Evolutionary conservation across 2,329 filamentous ascomycete genomes (phyloP).

Genomic region (Tolypocladium capitatum): DNA sequence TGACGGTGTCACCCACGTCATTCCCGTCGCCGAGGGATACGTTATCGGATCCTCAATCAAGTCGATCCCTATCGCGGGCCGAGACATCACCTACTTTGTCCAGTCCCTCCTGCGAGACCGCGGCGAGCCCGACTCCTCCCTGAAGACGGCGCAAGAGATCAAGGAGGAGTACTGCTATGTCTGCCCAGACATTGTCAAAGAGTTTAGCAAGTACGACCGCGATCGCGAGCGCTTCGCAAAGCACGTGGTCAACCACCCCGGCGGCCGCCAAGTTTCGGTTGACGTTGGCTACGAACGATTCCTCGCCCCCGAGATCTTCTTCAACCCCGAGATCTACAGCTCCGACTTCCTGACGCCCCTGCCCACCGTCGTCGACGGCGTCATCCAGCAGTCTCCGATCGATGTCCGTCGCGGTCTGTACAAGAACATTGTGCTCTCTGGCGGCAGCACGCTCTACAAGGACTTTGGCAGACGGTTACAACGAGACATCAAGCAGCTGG

Average conservation of each 20-base stretch:
- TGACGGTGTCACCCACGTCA: conserved; percentile 97
- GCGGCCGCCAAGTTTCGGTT: conserved; percentile 70
- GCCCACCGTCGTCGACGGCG: conserved; percentile 84
- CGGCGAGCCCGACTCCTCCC: conserved; percentile 87
- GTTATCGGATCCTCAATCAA: conserved; percentile 99
- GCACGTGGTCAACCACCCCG: conserved; percentile 75
- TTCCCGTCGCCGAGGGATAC: conserved; percentile 95
- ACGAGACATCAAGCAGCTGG: conserved; percentile 90
- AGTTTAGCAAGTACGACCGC: conserved; percentile 86
- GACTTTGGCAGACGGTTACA: conserved; percentile 94
- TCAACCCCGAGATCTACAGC: conserved; percentile 99
- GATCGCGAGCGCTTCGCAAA: conserved; percentile 85
- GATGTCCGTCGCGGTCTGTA: conserved; percentile 94
- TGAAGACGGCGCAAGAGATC: conserved; percentile 95
- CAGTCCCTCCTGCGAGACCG: conserved; percentile 91
- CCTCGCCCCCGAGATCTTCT: conserved; percentile 96
- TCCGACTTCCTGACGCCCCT: conserved; percentile 96
- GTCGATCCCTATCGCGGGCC: conserved; percentile 92
- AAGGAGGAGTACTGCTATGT: conserved; percentile 99
- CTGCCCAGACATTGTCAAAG: conserved; percentile 96
- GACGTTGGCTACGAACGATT: conserved; percentile 98
- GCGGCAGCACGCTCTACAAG: conserved; percentile 95
- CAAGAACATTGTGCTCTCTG: conserved; percentile 98
- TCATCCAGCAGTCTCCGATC: conserved; percentile 95
- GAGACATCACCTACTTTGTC: conserved; percentile 98